These are phyloP conservation scores for Colletotrichum trifolii DNA, from an alignment of 2,329 filamentous ascomycete genomes.

Conservation along the genomic window DNA sequence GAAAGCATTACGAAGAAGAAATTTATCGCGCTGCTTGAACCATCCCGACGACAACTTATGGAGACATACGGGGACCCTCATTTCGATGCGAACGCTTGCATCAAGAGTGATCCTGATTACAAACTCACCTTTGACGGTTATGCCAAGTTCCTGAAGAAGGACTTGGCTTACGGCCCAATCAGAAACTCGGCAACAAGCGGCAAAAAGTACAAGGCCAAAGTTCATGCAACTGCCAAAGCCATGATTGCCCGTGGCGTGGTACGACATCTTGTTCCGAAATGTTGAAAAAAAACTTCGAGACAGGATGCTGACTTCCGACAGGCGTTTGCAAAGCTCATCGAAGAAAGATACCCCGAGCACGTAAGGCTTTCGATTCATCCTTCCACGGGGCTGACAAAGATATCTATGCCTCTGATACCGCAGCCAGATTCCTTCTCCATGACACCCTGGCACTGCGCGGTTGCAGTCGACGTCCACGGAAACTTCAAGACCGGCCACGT, in stretches of 20 bases:
- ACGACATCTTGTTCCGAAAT: not conserved
- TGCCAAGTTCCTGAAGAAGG: slow-evolving; percentile 32
- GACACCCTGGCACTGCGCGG: slow-evolving; percentile 36
- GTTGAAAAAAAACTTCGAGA: not conserved
- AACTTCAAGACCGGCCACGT: slow-evolving; percentile 27
- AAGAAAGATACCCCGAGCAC: slow-evolving; percentile 14
- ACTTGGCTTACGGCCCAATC: slow-evolving; percentile 19
- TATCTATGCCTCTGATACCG: slow-evolving; percentile 34
- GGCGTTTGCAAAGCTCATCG: slow-evolving; percentile 30
- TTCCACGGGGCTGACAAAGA: slow-evolving; percentile 30
- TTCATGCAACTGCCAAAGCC: slow-evolving; percentile 28
- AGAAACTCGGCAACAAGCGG: slow-evolving; percentile 11
- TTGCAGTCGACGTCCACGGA: slow-evolving; percentile 29
- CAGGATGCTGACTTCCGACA: not conserved
- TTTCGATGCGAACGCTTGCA: slow-evolving; percentile 30
- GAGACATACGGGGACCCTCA: slow-evolving; percentile 9
- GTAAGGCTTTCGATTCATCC: slow-evolving; percentile 34
- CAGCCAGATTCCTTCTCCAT: slow-evolving; percentile 27
- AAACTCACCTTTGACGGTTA: slow-evolving; percentile 36
- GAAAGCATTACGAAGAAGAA: not conserved
- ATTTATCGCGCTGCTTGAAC: slow-evolving; percentile 5
- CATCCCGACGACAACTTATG: slow-evolving; percentile 21
- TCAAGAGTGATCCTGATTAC: slow-evolving; percentile 30
- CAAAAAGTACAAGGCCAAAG: slow-evolving; percentile 23
- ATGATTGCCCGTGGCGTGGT: slow-evolving; percentile 34